A percentile compares a stretch with the other conserved stretches of the same genome.
phyloP scores from a whole-genome alignment of 768 basidiomycete genomes.

The Macrolepiota fuliginosa region DNA sequence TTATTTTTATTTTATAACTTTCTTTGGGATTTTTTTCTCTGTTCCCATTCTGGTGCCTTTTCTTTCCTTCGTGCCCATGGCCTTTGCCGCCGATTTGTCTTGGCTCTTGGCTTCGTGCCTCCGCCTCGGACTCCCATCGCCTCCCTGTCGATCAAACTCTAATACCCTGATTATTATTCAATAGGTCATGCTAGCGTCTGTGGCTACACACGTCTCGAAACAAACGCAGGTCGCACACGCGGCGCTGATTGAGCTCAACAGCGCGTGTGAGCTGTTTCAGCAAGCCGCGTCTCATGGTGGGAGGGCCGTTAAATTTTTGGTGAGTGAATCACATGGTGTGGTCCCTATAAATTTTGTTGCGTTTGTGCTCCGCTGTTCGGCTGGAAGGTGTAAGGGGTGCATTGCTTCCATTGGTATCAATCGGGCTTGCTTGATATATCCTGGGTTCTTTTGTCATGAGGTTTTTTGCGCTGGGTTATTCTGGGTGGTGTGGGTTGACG shows the following conservation, averaged over 20 bases:
- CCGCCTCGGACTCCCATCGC: no score
- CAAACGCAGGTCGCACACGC: constrained; percentile 65
- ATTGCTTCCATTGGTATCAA: no score
- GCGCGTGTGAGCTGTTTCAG: constrained; percentile 64
- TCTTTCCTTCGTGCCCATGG: not conserved
- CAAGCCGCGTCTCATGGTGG: constrained; percentile 61
- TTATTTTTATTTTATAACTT: constrained; percentile 4
- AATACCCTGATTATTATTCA: constrained; percentile 8
- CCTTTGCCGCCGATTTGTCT: no score
- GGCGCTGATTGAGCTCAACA: constrained; percentile 63
- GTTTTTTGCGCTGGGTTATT: no score
- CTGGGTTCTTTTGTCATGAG: no score
- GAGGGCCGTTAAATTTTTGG: constrained; percentile 68
- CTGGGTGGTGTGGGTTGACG: no score
- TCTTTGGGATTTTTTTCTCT: not conserved
- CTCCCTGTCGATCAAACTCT: not conserved
- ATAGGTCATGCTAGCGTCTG: constrained; percentile 74
- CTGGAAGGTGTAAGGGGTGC: constrained; percentile 36
- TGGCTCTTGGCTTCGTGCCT: no score
- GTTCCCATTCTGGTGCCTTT: not conserved
- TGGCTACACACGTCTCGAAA: constrained; percentile 66
- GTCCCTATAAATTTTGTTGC: not conserved
- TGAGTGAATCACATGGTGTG: constrained; percentile 25
- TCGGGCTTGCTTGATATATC: no score
- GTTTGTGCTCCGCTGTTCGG: constrained; percentile 48